Base-by-base conservation (phyloP, 805 yeast species). In the Saccharomycopsis fibuligera region DNA sequence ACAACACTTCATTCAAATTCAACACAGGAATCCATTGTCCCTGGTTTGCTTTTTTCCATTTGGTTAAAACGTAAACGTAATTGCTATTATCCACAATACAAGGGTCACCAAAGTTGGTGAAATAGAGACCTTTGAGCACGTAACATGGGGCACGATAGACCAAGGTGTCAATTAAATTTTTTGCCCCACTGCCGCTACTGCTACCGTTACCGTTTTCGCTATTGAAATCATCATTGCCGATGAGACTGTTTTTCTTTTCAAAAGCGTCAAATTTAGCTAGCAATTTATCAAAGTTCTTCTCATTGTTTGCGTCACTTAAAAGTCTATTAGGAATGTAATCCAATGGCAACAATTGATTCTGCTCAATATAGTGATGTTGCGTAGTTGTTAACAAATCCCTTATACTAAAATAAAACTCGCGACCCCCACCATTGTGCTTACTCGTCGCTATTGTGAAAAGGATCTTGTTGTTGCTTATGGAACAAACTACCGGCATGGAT, bases 101-200 rank as follows among this genome's bases (percentile, higher is more conserved):
- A 1, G 99, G 99, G 62, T 91, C 97, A 19, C 96, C 96, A 58
- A 77, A 82, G 40, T 82, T 81, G 38, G 87, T 83, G 69, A 91
- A 93, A 60, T 93, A 89, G n/a, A 86, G 62, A 2, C 90, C 83
- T 54, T 76, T 78, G 53, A 67, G 57, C 49, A 69, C 65, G 58
- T 68, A 73, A 59, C 54, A 29, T 0, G 56, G 49, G 4, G 48
- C 29, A 9, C 29, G 25, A 25, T 17, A 47, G n/a, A 47, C 33
- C 17, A 47, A 17, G 25, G 27, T 19, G 16, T 37, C 41, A 12
- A 44, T 24, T 12, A 43, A 19, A 17, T 38, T 10, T n/a, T 8
- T 9, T 12, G 25, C 12, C 61, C 70, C 35, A 62, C 52, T 4
- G 47, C 53, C 46, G n/a, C n/a, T n/a, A n/a, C n/a, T n/a, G n/a